Conservation (phyloP, 1,284 basidiomycete genomes). For the Volvariella volvacea region DNA sequence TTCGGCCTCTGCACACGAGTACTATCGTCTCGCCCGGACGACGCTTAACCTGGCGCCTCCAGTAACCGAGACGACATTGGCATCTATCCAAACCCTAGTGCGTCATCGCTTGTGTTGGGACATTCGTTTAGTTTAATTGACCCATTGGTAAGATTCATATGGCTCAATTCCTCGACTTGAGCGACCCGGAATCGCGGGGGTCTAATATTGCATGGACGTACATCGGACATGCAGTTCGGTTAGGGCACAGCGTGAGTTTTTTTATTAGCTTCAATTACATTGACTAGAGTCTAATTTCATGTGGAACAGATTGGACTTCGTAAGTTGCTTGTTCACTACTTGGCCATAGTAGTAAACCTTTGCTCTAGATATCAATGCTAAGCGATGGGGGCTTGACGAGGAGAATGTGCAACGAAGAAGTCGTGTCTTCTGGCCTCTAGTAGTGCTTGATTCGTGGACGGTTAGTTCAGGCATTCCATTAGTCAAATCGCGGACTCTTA, state of each 20-base stretch:
- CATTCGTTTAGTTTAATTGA: slow-evolving; percentile 1
- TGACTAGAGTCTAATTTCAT: background rate
- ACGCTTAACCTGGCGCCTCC: slow-evolving; percentile 41
- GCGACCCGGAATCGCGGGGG: slow-evolving; percentile 40
- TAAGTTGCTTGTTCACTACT: background rate
- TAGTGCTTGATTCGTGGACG: slow-evolving; percentile 48
- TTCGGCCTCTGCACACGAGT: slow-evolving; percentile 38
- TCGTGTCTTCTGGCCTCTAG: slow-evolving; percentile 61
- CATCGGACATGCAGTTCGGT: slow-evolving; percentile 49
- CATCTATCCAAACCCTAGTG: slow-evolving; percentile 47
- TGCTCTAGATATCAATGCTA: background rate
- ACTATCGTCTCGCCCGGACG: slow-evolving; percentile 47
- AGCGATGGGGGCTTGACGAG: slow-evolving; percentile 44
- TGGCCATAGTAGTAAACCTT: background rate
- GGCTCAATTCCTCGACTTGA: slow-evolving; percentile 51
- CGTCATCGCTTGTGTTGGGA: no score
- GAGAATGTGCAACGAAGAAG: slow-evolving; percentile 39
- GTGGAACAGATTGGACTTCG: background rate
- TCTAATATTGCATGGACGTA: slow-evolving; percentile 47
- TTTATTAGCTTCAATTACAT: background rate
- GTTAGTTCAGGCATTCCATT: slow-evolving; percentile 27
- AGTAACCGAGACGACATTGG: slow-evolving; percentile 40
- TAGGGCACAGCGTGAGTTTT: slow-evolving; percentile 44
- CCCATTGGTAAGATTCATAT: slow-evolving; percentile 62
- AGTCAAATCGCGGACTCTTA: slow-evolving; percentile 1